Conservation (phyloP, 495 filamentous ascomycete genomes). For the Talaromyces nanjingensis region DNA sequence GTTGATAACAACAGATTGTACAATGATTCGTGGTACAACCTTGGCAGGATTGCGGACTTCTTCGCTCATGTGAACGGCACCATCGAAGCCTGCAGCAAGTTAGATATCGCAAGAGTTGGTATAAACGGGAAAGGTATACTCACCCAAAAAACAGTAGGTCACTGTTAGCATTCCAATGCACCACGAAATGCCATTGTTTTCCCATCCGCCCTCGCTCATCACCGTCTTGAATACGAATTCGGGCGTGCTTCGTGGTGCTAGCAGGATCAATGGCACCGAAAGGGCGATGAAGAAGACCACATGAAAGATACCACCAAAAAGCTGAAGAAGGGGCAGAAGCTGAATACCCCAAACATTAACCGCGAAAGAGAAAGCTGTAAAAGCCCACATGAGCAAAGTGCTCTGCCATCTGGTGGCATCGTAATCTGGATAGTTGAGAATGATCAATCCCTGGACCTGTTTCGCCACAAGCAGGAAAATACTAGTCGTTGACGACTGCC, state of each 20-base stretch:
- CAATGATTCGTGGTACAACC: slow-evolving; percentile 25
- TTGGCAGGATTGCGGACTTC: slow-evolving; percentile 31
- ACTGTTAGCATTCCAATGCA: slow-evolving; percentile 30
- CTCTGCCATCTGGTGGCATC: slow-evolving; percentile 35
- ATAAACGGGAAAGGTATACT: background rate
- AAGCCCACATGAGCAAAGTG: slow-evolving; percentile 37
- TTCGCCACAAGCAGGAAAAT: slow-evolving; percentile 28
- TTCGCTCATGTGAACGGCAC: slow-evolving; percentile 27
- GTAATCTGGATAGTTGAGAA: slow-evolving; percentile 36
- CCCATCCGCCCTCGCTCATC: slow-evolving; percentile 30
- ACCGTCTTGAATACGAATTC: slow-evolving; percentile 37
- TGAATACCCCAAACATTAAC: slow-evolving; percentile 36
- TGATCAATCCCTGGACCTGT: slow-evolving; percentile 36
- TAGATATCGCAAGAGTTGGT: background rate
- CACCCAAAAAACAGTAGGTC: slow-evolving; percentile 23
- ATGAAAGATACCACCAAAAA: slow-evolving; percentile 38
- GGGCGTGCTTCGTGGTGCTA: slow-evolving; percentile 32
- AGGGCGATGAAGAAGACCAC: slow-evolving; percentile 39
- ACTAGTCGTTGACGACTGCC: slow-evolving; percentile 28
- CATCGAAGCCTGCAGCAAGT: slow-evolving; percentile 17
- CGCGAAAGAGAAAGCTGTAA: slow-evolving; percentile 20
- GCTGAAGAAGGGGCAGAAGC: slow-evolving; percentile 38
- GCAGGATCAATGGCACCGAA: slow-evolving; percentile 32
- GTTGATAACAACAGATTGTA: slow-evolving; percentile 27
- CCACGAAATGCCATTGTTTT: slow-evolving; percentile 31